Evolutionary conservation across 768 basidiomycete species (phyloP), one percentile per base, ranked within the genome.

Genomic region (Astraeus odoratus): DNA sequence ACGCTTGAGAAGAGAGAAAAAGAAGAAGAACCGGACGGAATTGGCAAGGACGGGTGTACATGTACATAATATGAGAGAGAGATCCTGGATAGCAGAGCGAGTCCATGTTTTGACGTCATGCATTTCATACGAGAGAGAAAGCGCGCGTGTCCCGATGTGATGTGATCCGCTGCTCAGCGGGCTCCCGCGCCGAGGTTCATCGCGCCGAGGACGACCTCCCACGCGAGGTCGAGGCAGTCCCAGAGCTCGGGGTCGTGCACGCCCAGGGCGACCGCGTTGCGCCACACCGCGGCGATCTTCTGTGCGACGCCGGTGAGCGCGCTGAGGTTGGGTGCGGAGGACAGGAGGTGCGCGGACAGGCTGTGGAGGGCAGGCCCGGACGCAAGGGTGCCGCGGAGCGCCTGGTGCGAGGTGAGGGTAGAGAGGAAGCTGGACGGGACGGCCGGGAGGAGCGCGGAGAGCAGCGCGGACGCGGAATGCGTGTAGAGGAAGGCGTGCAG

Each of bases 401-500:
- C 55, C 30, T 61, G 57, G 27, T 55, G 51, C 4, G 66, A 56
- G 8, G 65, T 56, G 3, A 64, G 52, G 26, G 64, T 56, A 7
- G 60, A 57, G 15, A 64, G 46, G 46, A 68, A 60, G 19, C 55
- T 39, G 13, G 49, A 48, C n/a, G 64, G 64, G 22, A 54, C 26
- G 33, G 55, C 45, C 63, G 73, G 64, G 48, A 73, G 53, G 33
- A 86, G 69, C 3, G 71, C 57, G 8, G 65, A 61, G 48, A 86
- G 68, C 19, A 91, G 70, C 30, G 57, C 53, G n/a, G 69, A 59
- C 1, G 70, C 48, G 42, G 75, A 68, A 48, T 79, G 80, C 9
- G 76, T 80, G 64, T 90, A 88, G 43, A 90, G 70, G 68, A 77
- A 90, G 10, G 70, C 60, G 42, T 76, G 70, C 23, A 91, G 68